Base-by-base conservation (phyloP, 345 rosid species). In the Euphorbia peplus region DNA sequence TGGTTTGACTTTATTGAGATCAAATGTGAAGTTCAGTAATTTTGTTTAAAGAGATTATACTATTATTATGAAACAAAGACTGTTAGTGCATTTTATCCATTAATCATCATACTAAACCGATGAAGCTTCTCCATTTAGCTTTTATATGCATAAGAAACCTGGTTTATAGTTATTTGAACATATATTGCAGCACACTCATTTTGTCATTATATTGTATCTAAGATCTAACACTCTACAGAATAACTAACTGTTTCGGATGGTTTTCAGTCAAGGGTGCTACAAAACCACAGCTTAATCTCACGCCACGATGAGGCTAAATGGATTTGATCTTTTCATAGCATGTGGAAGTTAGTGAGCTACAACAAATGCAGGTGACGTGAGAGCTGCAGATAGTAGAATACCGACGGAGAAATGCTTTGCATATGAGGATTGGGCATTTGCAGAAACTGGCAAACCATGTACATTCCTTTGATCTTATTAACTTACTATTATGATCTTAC, bases 211-310 rank as follows among this genome's bases (percentile, higher is more conserved):
- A 18, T 1, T 4, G 8, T 18, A 50, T 50, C 28, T 60, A n/a
- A 8, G 5, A 50, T 50, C 28, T 60, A n/a, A 8, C 32, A 19
- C n/a, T 37, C 41, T 19, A 44, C 51, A 11, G 0, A 26, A n/a
- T 14, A 42, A 48, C 28, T 15, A 8, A 41, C 18, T 19, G 21
- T 63, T 46, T 51, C 19, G 41, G 35, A 15, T 52, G 44, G 48
- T 51, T 60, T 70, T 64, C 35, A 79, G 83, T 73, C 30, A 79
- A 46, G 66, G 63, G 65, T 0, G 59, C 68, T 37, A 28, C 73
- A 16, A 69, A 74, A 66, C 22, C 70, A 35, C 71, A 58, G 32
- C 35, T 32, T 4, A 75, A 69, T 62, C 67, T 68, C 19, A 19
- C 41, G 42, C 71, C 57, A 4, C 68, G 44, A 39, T 39, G 42